Evolutionary conservation across 331 rosid species (phyloP).

Genomic region (Spiraea crenata): DNA sequence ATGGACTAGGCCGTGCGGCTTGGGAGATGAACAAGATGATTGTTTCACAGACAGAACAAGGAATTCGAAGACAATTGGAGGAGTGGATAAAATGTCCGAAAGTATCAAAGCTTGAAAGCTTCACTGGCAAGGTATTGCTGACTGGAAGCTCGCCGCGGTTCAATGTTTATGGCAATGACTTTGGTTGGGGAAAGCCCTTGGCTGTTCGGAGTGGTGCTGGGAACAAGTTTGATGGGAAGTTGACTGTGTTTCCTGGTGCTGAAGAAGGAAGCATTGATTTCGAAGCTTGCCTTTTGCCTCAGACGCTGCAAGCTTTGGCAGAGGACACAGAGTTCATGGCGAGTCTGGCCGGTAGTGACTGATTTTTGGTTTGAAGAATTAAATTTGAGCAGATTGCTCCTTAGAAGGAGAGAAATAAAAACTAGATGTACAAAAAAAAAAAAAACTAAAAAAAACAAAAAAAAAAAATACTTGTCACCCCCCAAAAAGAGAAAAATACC

Average conservation of each 20-base stretch:
- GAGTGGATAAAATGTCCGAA: slow-evolving; percentile 23
- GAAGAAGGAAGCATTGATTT: slow-evolving; percentile 33
- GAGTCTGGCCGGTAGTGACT: not conserved
- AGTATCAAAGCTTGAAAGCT: no score
- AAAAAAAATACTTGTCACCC: no score
- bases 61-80: not conserved
- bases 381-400: no score
- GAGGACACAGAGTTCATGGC: slow-evolving; percentile 10
- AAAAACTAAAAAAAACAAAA: no score
- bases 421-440: no score
- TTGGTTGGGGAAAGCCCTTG: slow-evolving; percentile 23
- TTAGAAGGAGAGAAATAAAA: no score
- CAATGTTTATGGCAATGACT: slow-evolving; percentile 22
- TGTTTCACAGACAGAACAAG: slow-evolving; percentile 13
- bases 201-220: slow-evolving; percentile 17
- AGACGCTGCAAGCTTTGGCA: slow-evolving; percentile 3
- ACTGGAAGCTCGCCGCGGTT: slow-evolving; percentile 24
- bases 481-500: no score
- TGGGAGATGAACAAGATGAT: slow-evolving; percentile 32
- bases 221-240: slow-evolving; percentile 13
- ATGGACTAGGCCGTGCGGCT: slow-evolving; percentile 30
- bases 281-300: slow-evolving; percentile 21
- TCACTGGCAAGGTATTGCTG: not conserved
- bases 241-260: slow-evolving; percentile 19
- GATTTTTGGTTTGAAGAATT: no score